Evolutionary conservation across 495 filamentous ascomycete species (phyloP), one percentile per base, ranked within the genome.

Genomic region (Aspergillus wentii): DNA sequence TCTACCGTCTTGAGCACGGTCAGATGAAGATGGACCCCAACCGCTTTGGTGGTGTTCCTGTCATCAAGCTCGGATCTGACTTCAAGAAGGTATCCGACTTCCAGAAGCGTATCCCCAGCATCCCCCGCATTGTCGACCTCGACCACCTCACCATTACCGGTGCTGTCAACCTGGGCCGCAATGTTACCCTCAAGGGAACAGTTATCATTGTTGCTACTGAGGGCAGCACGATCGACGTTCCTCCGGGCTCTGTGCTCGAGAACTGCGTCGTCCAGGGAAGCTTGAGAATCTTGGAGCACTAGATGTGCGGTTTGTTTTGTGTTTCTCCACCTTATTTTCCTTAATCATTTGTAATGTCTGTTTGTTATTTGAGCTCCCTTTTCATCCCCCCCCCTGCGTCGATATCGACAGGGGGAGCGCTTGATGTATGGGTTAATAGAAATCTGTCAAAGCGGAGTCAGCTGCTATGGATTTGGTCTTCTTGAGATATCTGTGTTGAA

Each of bases 61-160:
- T 99, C 51, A 97, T 99, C 75, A 99, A 99, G 83, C 86, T 99
- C 23, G 92, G 92, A 49, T 81, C 74, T 50, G 92, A 99, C 78
- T 99, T 97, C 79, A 99, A 99, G 85, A 99, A 99, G 80, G 92
- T 99, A 21, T 96, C 91, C 13, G 91, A 94, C 70, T 99, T 99
- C 82, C 90, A 96, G 78, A 88, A 94, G 73, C 88, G 86, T 57
- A 95, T 99, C 53, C 75, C 83, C 43, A 88, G 81, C 66, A 99
- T 99, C 54, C 92, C 92, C 35, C 95, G 91, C 70, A 96, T 99
- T 56, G 79, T 97, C 45, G 92, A 99, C 71, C 79, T 99, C 27
- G 92, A 99, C 55, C 92, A 99, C 50, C 76, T 99, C 30, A 99
- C 92, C 49, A 89, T 99, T 51, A 99, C 92, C 16, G 92, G 92